Base-by-base conservation (phyloP, 208 protist species). In the Acanthamoeba divionensis region DNA sequence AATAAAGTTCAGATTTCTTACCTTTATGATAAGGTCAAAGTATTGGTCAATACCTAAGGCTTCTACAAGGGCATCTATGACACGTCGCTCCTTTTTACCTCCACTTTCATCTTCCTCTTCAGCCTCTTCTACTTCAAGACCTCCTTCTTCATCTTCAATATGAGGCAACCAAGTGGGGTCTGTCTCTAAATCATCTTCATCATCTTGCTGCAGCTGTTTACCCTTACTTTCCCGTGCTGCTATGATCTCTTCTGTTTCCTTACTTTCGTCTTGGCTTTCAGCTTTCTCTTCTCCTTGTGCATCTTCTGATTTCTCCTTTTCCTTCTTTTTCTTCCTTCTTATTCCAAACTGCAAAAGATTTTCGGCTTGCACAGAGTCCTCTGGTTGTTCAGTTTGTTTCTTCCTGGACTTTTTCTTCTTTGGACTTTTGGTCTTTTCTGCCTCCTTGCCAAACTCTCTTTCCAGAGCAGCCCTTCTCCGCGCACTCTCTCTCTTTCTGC, bases 21-120 rank as follows among this genome's bases (percentile, higher is more conserved):
- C 80, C 80, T 88, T 88, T n/a, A 71, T 18, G 38, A 88, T 21
- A 47, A 88, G 80, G 13, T 88, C 80, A 33, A 65, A 71, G 57
- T 54, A 88, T 26, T 10, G 29, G 1, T 71, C 80, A 7, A 65
- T 8, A 6, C 26, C 57, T 31, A 88, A 60, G 55, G 60, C 60
- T n/a, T 1, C n/a, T 4, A 88, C 80, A 31, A 88, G 47, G 60
- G 52, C 80, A 36, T 88, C 80, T 26, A 69, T 52, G n/a, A 88
- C 80, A 69, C 13, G 80, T 88, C 9, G 24, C 9, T 9, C 62
- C 13, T 69, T n/a, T 9, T 69, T n/a, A n/a, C n/a, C 1, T 6
- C 31, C 31, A 36, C 33, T 7, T n/a, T 7, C 57, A 15, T 47
- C 66, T 75, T 10, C 8, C 21, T 47, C 18, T 67, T 31, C 60